Conservation (phyloP, 1,284 basidiomycete species). For the Peniophora sp. region DNA sequence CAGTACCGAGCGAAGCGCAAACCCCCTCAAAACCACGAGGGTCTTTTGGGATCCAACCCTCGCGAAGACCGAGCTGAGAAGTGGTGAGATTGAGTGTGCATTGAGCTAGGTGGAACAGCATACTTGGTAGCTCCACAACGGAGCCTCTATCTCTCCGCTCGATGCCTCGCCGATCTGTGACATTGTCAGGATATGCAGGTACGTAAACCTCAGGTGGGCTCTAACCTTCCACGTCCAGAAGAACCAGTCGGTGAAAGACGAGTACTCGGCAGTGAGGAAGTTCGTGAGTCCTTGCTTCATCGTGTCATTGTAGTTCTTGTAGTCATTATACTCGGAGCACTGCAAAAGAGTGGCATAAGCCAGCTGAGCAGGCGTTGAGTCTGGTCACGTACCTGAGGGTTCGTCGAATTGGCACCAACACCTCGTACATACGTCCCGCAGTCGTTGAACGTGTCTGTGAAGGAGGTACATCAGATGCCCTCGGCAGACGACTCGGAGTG, state of each 20-base stretch:
- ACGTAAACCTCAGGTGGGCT: neutral
- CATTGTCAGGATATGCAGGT: neutral
- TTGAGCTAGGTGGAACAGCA: too few relatives aligned
- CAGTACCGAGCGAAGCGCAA: neutral
- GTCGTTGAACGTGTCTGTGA: conserved; percentile 33
- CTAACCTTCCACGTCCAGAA: neutral
- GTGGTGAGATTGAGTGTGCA: too few relatives aligned
- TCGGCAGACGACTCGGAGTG: too few relatives aligned
- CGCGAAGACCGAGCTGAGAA: neutral
- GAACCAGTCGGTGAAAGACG: neutral
- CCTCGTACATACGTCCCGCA: conserved; percentile 39
- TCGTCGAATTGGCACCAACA: conserved; percentile 17
- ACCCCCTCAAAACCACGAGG: neutral
- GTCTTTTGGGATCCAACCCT: neutral
- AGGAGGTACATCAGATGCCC: too few relatives aligned
- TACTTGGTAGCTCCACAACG: neutral
- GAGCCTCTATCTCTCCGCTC: neutral
- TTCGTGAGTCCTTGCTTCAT: neutral
- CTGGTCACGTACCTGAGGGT: neutral
- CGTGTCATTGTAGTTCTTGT: neutral
- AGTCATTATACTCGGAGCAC: neutral
- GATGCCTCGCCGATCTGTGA: neutral
- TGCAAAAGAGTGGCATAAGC: neutral
- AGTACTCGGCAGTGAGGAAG: neutral
- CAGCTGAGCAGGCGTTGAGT: too few relatives aligned